Base-by-base conservation (phyloP, 2,329 filamentous ascomycete species). In the Clonostachys rosea region DNA sequence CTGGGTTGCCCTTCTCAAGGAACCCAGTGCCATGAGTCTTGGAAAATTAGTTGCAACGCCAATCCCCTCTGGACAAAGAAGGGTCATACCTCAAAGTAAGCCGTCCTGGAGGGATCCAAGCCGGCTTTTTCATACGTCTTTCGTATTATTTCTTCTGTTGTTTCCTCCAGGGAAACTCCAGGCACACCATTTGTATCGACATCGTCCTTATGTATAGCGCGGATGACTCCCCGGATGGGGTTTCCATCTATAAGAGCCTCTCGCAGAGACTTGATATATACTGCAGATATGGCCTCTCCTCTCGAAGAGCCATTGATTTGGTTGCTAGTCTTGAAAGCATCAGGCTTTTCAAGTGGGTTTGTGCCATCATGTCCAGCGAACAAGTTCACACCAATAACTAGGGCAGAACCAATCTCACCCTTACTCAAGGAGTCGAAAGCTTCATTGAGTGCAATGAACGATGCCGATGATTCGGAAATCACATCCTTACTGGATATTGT, bases 11-110 rank as follows among this genome's bases (percentile, higher is more conserved):
- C 0, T 52, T 34, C 1, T 56, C 42, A 1, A 56, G 56, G 43
- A 70, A 70, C 0, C 63, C 54, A 1, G 49, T 49, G 1, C 47
- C 73, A 6, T 66, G 55, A 0, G 68, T 67, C 43, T 76, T 76
- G 72, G 0, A 73, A 73, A 1, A 58, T 61, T 3, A 54, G 73
- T 76, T 1, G 71, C 71, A 0, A 73, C 75, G 0, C 71, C 73
- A 39, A 76, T 73, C 20, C 63, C 65, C 49, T 75, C 65, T 2
- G 66, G 24, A 9, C 24, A 30, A 9, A 30, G 24, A 30, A 30
- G 24, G 24, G 24, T 30, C 24, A 30, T 30, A 30, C 24, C 24
- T 30, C 24, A 10, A 30, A 47, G 17, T 60, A 60, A 7, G 50
- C 57, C 0, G 62, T 65, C 17, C 60, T 43, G 5, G 44, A 36